These are phyloP conservation scores for Fusarium sp. DNA, from an alignment of 2,329 filamentous ascomycete species.

Conservation along the genomic window DNA sequence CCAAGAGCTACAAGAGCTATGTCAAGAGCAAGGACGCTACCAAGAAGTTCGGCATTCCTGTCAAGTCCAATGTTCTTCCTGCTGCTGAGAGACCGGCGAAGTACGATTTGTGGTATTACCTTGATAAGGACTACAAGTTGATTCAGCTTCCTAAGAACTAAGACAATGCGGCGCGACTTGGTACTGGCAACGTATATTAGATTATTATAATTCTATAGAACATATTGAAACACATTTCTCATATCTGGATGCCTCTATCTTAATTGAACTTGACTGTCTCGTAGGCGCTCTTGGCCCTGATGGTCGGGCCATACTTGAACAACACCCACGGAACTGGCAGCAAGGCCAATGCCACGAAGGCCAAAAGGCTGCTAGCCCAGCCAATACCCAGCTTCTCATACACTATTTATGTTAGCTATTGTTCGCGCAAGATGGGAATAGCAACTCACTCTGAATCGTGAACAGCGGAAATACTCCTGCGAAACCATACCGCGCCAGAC, in stretches of 20 bases:
- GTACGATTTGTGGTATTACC: slow-evolving; percentile 52
- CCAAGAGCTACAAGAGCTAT: slow-evolving; percentile 46
- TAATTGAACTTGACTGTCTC: slow-evolving; percentile 9
- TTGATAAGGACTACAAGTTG: slow-evolving; percentile 47
- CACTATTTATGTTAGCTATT: slow-evolving; percentile 44
- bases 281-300: slow-evolving; percentile 34
- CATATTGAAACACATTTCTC: not conserved
- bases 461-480: slow-evolving; percentile 70
- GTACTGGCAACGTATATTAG: rapidly evolving
- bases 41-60: slow-evolving; percentile 46
- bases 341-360: slow-evolving; percentile 57
- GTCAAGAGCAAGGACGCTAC: slow-evolving; percentile 46
- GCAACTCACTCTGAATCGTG: slow-evolving; percentile 62
- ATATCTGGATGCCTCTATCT: not conserved
- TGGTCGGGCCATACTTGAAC: slow-evolving; percentile 57
- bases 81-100: slow-evolving; percentile 45
- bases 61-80: slow-evolving; percentile 42
- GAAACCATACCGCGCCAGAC: slow-evolving; percentile 64
- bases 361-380: slow-evolving; percentile 60
- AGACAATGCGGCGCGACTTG: slow-evolving; percentile 29
- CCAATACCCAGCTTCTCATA: slow-evolving; percentile 54
- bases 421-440: rapidly evolving
- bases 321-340: slow-evolving; percentile 64
- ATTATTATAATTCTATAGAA: not conserved
- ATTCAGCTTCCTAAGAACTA: slow-evolving; percentile 39